These are phyloP conservation scores for Panaeolus cyanescens DNA, from an alignment of 768 basidiomycete species.

Conservation along the genomic window DNA sequence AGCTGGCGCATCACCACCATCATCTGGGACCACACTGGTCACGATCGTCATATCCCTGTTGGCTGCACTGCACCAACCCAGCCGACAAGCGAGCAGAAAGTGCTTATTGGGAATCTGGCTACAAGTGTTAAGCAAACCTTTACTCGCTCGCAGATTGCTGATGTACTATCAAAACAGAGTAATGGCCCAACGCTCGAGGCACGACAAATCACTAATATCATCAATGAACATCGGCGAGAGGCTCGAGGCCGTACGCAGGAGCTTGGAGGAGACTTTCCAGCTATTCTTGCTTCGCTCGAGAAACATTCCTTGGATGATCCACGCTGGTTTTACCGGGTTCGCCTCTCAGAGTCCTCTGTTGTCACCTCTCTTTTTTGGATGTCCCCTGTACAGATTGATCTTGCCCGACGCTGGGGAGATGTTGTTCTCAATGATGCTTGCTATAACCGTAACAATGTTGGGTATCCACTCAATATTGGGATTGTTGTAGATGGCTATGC, in stretches of 20 bases:
- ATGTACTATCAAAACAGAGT: constrained; percentile 5
- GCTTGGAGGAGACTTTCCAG: constrained; percentile 28
- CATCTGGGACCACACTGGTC: constrained; percentile 26
- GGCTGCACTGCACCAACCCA: constrained; percentile 13
- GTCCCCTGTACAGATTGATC: constrained; percentile 27
- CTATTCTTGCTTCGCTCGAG: constrained; percentile 23
- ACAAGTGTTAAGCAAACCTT: constrained; percentile 4
- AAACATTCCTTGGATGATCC: no score
- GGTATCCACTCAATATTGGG: constrained; percentile 30
- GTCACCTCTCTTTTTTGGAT: constrained; percentile 31
- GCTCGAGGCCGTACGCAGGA: constrained; percentile 17
- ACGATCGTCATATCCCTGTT: constrained; percentile 19
- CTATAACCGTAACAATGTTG: constrained; percentile 26
- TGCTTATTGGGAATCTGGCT: constrained; percentile 11
- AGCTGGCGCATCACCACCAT: constrained; percentile 15
- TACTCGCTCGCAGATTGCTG: constrained; percentile 7
- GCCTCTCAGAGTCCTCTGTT: constrained; percentile 12
- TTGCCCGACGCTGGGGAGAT: constrained; percentile 23
- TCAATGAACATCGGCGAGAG: constrained; percentile 16
- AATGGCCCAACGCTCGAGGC: constrained; percentile 21
- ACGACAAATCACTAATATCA: constrained; percentile 31
- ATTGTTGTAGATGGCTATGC: constrained; percentile 29
- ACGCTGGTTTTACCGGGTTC: no score
- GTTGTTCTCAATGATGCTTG: constrained; percentile 34
- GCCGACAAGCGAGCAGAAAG: constrained; percentile 21